These are phyloP conservation scores for Venustampulla echinocandica DNA, from an alignment of 495 filamentous ascomycete genomes.

Conservation along the genomic window DNA sequence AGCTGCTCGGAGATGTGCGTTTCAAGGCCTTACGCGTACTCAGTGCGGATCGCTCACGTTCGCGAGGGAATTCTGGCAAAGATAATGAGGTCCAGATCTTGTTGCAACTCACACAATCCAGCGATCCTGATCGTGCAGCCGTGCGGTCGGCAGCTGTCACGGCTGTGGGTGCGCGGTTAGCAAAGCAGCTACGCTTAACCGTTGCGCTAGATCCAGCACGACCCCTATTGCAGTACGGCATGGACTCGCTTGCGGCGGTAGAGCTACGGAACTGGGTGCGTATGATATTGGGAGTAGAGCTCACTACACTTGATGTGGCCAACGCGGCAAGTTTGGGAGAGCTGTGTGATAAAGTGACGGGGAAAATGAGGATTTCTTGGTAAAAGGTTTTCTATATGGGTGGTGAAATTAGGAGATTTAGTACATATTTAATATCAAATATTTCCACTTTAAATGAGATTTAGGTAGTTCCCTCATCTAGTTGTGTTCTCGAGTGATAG, in stretches of 20 bases:
- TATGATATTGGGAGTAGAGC: conserved; percentile 36
- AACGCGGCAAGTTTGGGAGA: conserved; percentile 12
- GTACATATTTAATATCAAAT: too few relatives aligned
- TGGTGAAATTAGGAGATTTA: too few relatives aligned
- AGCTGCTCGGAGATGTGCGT: conserved; percentile 8
- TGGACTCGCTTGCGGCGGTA: conserved; percentile 48
- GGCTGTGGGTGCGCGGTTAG: neutral
- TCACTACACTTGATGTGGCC: conserved; percentile 27
- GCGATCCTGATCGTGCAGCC: conserved; percentile 6
- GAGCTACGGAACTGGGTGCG: conserved; percentile 45
- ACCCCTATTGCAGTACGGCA: neutral
- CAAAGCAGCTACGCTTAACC: neutral
- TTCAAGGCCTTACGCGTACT: too few relatives aligned
- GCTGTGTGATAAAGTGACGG: neutral
- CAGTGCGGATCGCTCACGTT: too few relatives aligned
- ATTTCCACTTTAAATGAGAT: too few relatives aligned
- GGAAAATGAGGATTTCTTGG: conserved; percentile 3
- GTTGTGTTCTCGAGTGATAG: too few relatives aligned
- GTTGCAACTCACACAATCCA: neutral
- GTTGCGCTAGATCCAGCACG: neutral
- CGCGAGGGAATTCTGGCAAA: too few relatives aligned
- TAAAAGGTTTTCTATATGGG: too few relatives aligned
- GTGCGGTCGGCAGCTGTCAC: neutral
- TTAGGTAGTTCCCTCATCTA: too few relatives aligned
- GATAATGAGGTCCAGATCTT: too few relatives aligned